Base-by-base conservation (phyloP, 179 eudicot species). In the Heliamphora pulchella region DNA sequence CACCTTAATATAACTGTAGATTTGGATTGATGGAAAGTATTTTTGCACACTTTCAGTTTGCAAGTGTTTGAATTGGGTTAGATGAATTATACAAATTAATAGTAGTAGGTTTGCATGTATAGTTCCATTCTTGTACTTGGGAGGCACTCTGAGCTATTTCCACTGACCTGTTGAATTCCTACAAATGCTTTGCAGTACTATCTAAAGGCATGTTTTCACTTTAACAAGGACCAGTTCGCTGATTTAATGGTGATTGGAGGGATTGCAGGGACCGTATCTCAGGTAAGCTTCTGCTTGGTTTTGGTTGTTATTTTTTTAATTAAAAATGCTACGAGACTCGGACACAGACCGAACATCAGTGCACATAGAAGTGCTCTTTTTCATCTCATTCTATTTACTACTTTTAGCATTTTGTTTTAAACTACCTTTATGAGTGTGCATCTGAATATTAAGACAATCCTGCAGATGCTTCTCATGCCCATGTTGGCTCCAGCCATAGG, bases 211-310 rank as follows among this genome's bases (percentile, higher is more conserved):
- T 74, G 88, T 55, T 91, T 90, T 74, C 91, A 89, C 73, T 90
- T 87, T 61, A 84, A 82, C 83, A 91, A 89, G 85, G 83, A 90
- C 66, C 90, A 90, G 55, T 91, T 91, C 83, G 96, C 96, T 51
- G 91, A 91, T 84, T 77, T 91, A 53, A 84, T 91, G 96, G 86
- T 90, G 59, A 90, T 91, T 58, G 22, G 78, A 22, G 96, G 96
- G 22, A 50, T 90, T 78, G 89, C 91, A 70, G 90, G 93, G 41
- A 83, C 82, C 15, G 84, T 86, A 78, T 90, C 94, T 78, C 97
- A 89, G 90, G 97, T 86, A 76, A 18, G 53, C 20, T 4, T 71
- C 62, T 69, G 5, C 61, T 72, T 31, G 18, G 51, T 59, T 57
- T 74, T 39, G 58, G 17, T 71, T 69, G 65, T 75, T 58, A 22